Evolutionary conservation across 164 flowering plant species (phyloP), one percentile per base, ranked within the genome.

Genomic region (Stephania yunnanensis): DNA sequence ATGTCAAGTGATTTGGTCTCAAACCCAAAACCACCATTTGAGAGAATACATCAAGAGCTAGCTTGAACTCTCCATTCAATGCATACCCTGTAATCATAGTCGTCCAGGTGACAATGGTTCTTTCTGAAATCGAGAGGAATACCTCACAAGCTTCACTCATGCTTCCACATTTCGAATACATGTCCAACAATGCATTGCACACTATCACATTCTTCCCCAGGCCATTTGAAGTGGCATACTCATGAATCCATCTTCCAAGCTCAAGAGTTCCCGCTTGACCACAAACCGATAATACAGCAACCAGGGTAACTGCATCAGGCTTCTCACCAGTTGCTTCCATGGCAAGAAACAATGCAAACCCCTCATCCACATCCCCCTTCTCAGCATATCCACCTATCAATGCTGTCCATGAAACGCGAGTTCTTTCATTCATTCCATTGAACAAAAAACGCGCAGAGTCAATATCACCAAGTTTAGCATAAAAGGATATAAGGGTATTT

Each of bases 341-440:
- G 15, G 78, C 73, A 58, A 52, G 10, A 75, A 90, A 87, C 78
- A 87, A 74, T 17, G 73, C 8, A 69, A 82, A 42, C 4, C 90
- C 94, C 74, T 83, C 83, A 65, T 82, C 81, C 58, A 86, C 30
- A 71, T 82, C 74, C 25, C 90, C 90, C 58, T 74, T 84, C 73
- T 81, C 83, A 22, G 89, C 85, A 80, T 85, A 87, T 66, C 89
- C 89, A 72, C 83, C 78, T 31, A 90, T 87, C 81, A 89, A 12
- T 86, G 78, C 67, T 86, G 88, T 86, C 93, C 93, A 89, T 0
- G 93, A 84, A 73, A 91, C 87, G 67, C 87, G 78, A 44, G 88
- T 86, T 80, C 82, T 85, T 1, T 52, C 69, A 9, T 20, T 12
- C 88, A 87, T 83, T 68, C 71, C 68, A 74, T 87, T 80, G 68